Conservation (phyloP, 2,329 filamentous ascomycete genomes). For the Pestalotiopsis sp. region DNA sequence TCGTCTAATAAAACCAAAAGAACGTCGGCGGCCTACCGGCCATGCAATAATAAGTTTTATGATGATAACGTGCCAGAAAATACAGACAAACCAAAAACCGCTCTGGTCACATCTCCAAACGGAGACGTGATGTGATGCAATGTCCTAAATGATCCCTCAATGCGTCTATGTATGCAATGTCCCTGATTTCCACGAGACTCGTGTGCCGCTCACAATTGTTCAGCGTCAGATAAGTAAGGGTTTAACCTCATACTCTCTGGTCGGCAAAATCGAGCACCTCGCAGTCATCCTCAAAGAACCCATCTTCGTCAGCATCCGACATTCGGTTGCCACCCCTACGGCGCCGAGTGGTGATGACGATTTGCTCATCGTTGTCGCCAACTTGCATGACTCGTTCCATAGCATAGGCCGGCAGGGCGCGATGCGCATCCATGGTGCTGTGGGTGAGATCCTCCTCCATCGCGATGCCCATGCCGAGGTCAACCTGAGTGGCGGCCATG, state of each 20-base stretch:
- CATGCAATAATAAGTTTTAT: conserved; percentile 1
- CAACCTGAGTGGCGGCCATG: conserved; percentile 53
- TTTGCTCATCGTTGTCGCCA: conserved; percentile 69
- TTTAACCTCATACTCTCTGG: conserved; percentile 57
- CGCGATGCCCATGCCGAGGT: conserved; percentile 50
- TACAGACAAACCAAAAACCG: neutral
- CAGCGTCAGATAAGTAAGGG: neutral
- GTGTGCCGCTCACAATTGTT: neutral
- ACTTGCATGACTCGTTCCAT: conserved; percentile 66
- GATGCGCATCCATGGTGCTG: conserved; percentile 54
- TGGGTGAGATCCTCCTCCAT: conserved; percentile 56
- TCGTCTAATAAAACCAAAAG: conserved; percentile 10
- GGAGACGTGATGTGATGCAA: neutral
- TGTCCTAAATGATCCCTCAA: neutral
- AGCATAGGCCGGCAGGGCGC: conserved; percentile 63
- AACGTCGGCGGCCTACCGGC: conserved; percentile 12
- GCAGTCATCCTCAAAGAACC: conserved; percentile 91
- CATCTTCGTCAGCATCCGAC: conserved; percentile 63
- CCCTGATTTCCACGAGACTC: neutral
- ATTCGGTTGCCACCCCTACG: conserved; percentile 60
- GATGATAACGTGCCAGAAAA: neutral
- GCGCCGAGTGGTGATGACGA: conserved; percentile 80
- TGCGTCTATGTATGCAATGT: neutral
- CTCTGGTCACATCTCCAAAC: neutral
- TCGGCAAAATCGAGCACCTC: conserved; percentile 89